Evolutionary conservation across 495 filamentous ascomycete species (phyloP), one percentile per base, ranked within the genome.

Genomic region (Letharia columbiana): DNA sequence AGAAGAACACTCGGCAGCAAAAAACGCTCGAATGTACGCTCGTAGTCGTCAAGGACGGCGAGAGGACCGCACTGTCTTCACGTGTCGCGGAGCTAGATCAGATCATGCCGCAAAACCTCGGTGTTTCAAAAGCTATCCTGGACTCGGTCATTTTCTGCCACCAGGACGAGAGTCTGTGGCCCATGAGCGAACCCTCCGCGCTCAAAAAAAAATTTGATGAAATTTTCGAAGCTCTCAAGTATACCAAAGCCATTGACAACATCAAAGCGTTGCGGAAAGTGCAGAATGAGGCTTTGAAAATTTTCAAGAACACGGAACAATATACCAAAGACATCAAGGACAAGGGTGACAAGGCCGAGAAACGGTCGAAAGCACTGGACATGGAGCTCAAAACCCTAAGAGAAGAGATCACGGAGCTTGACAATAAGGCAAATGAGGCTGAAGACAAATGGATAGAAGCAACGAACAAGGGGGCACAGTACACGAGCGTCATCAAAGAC

Each of bases 111-210:
- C 84, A 91, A 67, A 89, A 92, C 68, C 82, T 98, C 8, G 94
- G 95, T 42, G 94, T 97, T 12, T 94, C 92, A 5, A 86, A 87
- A 65, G 91, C 94, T 12, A 84, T 98, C 18, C 82, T 98, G 42
- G 92, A 98, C 57, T 87, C 84, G 58, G 94, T 98, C 72, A 97
- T 98, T 69, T 98, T 98, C 77, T 98, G 94, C 73, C 94, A 98
- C 74, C 94, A 98, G 71, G 94, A 98, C 69, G 94, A 98, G 66
- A 96, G 93, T 63, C 74, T 98, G 57, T 98, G 94, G 94, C 94
- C 94, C 17, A 91, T 98, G 89, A 96, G 92, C 71, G 91, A 95
- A 71, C 91, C 93, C 0, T 74, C 79, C 0, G 83, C 83, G 6
- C 79, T 98, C 35, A 98, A 98, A 77, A 93, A 94, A 77, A 86